Base-by-base conservation (phyloP, 345 rosid species). In the Eucalyptus guilfoylei region DNA sequence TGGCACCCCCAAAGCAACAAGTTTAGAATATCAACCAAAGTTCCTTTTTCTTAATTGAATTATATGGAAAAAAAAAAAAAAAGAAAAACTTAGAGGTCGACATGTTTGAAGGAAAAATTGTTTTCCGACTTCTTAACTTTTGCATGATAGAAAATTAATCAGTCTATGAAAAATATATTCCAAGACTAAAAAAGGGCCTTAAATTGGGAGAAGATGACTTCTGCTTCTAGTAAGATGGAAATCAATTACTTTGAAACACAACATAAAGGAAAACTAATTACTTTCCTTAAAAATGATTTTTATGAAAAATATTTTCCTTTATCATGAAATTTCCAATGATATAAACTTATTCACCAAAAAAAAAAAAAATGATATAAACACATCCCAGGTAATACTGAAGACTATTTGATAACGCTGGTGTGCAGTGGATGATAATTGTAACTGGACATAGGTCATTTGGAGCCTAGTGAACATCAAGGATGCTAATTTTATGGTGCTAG, bases 331-430 rank as follows among this genome's bases (percentile, higher is more conserved):
- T 72, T 37, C 2, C 6, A 5, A 8, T 5, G 2, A 34, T 17
- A 34, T 42, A 34, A 34, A 72, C 6, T n/a, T n/a, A n/a, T n/a
- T n/a, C n/a, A n/a, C n/a, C n/a, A n/a, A n/a, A n/a, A n/a, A n/a
- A n/a, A n/a, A n/a, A n/a, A n/a, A n/a, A n/a, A 5, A 8, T 5
- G 2, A 34, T 17, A 34, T 42, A 34, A 34, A 72, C 6, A 12
- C 14, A 37, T 6, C 13, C 7, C 9, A 3, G 0, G 3, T 64
- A 14, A n/a, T 30, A 32, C 72, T 64, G 7, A 64, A 64, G 15
- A n/a, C 32, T 64, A 15, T 4, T 6, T 1, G 3, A 34, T 17
- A 8, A 34, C 2, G 6, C 5, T 4, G 10, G 14, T 34, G 44
- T 37, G 14, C 1, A 6, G 14, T 21, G 26, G 26, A 72, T 19